phyloP scores from a whole-genome alignment of 1,284 basidiomycete genomes.

The Sphaerobolus stellatus region DNA sequence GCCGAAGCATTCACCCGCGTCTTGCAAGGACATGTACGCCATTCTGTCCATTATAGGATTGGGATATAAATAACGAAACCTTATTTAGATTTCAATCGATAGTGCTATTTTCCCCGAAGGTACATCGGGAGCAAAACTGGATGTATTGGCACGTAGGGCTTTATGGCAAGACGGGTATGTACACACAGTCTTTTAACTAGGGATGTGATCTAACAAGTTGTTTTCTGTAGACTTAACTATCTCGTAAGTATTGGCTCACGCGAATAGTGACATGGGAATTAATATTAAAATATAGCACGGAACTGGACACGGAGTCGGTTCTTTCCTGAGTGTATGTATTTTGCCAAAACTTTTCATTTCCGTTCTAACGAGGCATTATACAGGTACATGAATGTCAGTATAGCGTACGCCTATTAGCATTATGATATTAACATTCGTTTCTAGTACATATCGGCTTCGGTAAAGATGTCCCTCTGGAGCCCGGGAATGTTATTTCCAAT shows the following conservation, averaged over 20 bases:
- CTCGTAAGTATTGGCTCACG: conserved; percentile 23
- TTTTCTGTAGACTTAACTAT: conserved; percentile 16
- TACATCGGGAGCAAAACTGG: conserved; percentile 77
- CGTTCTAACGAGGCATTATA: neutral
- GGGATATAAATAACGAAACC: neutral
- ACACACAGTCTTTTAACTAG: conserved; percentile 38
- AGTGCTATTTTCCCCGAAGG: conserved; percentile 85
- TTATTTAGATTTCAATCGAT: conserved; percentile 82
- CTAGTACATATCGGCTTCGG: conserved; percentile 63
- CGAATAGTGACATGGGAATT: conserved; percentile 26
- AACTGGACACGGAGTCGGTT: conserved; percentile 81
- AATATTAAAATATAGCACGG: conserved; percentile 57
- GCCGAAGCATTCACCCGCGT: conserved; percentile 93
- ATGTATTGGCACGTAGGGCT: conserved; percentile 81
- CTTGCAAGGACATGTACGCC: conserved; percentile 88
- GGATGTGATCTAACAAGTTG: neutral
- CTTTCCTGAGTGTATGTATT: conserved; percentile 64
- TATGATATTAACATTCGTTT: neutral
- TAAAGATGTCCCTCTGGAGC: conserved; percentile 62
- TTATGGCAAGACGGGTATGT: conserved; percentile 90
- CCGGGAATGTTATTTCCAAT: conserved; percentile 88
- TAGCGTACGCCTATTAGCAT: conserved; percentile 18
- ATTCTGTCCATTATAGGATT: neutral
- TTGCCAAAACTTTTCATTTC: neutral
- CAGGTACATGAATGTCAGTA: conserved; percentile 54